phyloP scores from a whole-genome alignment of 768 basidiomycete species.

The Phanerochaete carnosa region DNA sequence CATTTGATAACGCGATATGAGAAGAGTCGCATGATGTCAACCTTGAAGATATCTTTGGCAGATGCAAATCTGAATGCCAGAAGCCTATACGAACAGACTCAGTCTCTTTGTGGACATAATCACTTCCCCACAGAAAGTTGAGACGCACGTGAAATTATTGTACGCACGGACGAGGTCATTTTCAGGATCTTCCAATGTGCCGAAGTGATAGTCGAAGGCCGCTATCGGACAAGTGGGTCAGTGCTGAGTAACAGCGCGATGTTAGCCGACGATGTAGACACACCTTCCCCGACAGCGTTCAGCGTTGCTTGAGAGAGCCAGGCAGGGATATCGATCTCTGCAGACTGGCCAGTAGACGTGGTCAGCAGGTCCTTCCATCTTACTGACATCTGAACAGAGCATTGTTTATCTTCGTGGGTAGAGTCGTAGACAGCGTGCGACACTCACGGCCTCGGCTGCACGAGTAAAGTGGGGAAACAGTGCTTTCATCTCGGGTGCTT shows the following conservation, averaged over 20 bases:
- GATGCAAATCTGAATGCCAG: slow-evolving; percentile 48
- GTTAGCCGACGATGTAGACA: neutral
- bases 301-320: slow-evolving; percentile 37
- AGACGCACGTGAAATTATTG: slow-evolving; percentile 36
- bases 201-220: slow-evolving; percentile 50
- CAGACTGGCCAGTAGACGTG: slow-evolving; percentile 36
- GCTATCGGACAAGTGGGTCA: slow-evolving; percentile 5
- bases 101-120: slow-evolving; percentile 3
- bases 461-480: slow-evolving; percentile 20
- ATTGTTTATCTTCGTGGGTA: neutral
- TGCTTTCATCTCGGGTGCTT: slow-evolving; percentile 39
- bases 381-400: slow-evolving; percentile 36
- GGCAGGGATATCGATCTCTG: slow-evolving; percentile 45
- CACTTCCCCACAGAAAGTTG: neutral
- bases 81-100: slow-evolving; percentile 32
- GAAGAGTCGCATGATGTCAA: slow-evolving; percentile 36
- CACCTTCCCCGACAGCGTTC: slow-evolving; percentile 36
- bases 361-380: slow-evolving; percentile 53
- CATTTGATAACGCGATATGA: slow-evolving; percentile 43
- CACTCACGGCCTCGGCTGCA: slow-evolving; percentile 20
- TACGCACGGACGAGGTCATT: slow-evolving; percentile 55
- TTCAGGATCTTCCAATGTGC: slow-evolving; percentile 43
- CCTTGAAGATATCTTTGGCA: slow-evolving; percentile 43
- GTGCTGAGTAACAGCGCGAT: neutral
- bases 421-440: neutral